Base-by-base conservation (phyloP, 306 rosid species). In the Rosa persica region DNA sequence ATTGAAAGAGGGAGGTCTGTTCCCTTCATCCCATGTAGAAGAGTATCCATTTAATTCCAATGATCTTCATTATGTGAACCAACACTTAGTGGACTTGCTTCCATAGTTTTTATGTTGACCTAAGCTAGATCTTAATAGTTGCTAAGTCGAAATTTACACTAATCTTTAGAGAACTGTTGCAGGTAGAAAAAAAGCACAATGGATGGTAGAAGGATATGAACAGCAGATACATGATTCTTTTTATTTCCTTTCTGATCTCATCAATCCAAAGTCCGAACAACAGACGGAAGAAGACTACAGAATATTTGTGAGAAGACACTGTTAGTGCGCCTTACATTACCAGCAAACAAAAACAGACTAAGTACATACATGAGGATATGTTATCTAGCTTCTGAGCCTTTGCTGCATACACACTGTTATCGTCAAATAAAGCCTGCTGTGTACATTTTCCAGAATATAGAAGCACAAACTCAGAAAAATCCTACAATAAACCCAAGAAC, bases 401-500 rank as follows among this genome's bases (percentile, higher is more conserved):
- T 44, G 4, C 55, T 70, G 38, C 74, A 58, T 3, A 58, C 65
- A 1, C 25, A 58, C 38, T 58, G 60, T 52, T 19, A 52, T 19
- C 11, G 19, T 52, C 60, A 20, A 2, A 1, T 1, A 8, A 8
- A 42, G 44, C 44, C 44, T 42, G 5, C 44, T 67, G 4, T 39
- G 0, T 15, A 39, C 6, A 40, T 67, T 47, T 67, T 39, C 16
- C 40, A 38, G 17, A 65, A 4, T 43, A 36, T 36, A 42, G 75
- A 51, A 25, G 44, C 61, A 34, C 4, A n/a, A 0, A 52, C 34
- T 73, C 66, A 67, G 5, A 3, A 54, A 0, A 38, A 54, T 57
- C 77, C 77, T 54, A 54, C 8, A n/a, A 39, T 4, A 51, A 73
- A 73, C 65, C 77, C 77, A n/a, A 55, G n/a, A 5, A 13, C 13